Evolutionary conservation across 192 early-diverging fungal genomes (phyloP), one percentile per base, ranked within the genome.

Genomic region (Podila verticillata): DNA sequence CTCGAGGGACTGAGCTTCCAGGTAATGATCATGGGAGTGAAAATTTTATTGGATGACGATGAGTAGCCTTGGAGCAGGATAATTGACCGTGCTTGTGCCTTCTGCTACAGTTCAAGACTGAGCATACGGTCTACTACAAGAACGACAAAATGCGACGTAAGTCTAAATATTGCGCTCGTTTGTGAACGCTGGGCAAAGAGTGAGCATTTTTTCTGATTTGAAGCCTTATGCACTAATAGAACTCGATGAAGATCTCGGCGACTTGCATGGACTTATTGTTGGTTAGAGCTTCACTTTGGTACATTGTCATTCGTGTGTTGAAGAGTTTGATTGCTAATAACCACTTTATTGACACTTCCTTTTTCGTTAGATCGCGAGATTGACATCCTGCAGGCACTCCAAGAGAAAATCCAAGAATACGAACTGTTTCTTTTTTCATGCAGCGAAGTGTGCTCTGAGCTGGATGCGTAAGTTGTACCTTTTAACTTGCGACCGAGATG

Each of bases 191-290:
- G 51, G n/a, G 30, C 17, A 34, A 28, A n/a, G 20, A 31, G 3
- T 19, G 19, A 34, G 24, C 29, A 6, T 57, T 0, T 22, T 36
- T 57, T 58, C 22, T 67, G 20, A 54, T 5, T 54, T 4, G 15
- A 44, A 48, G 36, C 17, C 8, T 47, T 28, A 13, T 26, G 24
- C 34, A 17, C 5, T 63, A 32, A 29, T 81, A 92, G 92, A 91
- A 44, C 81, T 98, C 17, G 96, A 98, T 66, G 84, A 90, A 54
- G 84, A 84, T 19, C 74, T 95, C 9, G 96, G 96, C 5, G 96
- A 98, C 63, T 89, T 98, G 19, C 94, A 95, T 73, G 91, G 90
- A 4, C 83, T 93, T 35, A 93, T 97, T 66, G 90, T 92, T 29
- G 90, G 91, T 87, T 84, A 65, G 85, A 7, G 51, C 20, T 20